Evolutionary conservation across 495 filamentous ascomycete genomes (phyloP), one percentile per base, ranked within the genome.

Genomic region (Talaromyces wortmannii): DNA sequence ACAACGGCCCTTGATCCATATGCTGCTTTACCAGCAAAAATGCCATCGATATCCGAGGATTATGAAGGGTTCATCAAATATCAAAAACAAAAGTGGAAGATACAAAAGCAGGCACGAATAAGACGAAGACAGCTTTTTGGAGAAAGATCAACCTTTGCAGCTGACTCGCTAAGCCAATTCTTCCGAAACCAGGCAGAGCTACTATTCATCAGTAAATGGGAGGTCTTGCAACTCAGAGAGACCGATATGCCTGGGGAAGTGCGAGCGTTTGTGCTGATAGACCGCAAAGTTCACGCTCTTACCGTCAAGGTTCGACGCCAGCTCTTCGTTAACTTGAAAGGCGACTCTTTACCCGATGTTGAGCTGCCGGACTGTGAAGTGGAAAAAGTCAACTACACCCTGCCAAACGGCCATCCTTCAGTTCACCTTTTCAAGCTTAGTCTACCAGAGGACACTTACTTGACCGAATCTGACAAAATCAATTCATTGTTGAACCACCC

Each of bases 51-150:
- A 23, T 85, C 83, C 0, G 85, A 94, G 44, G 90, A 99, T 69
- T 99, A 99, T 56, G 71, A 80, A 18, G 90, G 83, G 0, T 99
- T 96, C 75, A 71, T 99, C 47, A 79, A 87, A 65, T 99, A 99
- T 63, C 94, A 99, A 64, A 99, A 99, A 70, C 83, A 91, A 71
- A 99, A 99, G 67, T 99, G 94, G 94, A 96, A 91, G 71, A 88
- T 99, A 30, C 94, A 99, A 67, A 95, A 90, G 63, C 89, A 96
- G 68, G 92, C 94, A 43, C 82, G 92, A 43, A 79, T 86, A 61
- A 87, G 94, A 10, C 82, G 94, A 46, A 82, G 92, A 44, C 94
- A 99, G 63, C 76, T 97, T 4, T 99, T 97, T 62, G 94, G 94
- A 32, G 92, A 99, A 59, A 85, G 88, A 47, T 80, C 78, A 10